A percentile compares a stretch with the other conserved stretches of the same genome.
phyloP scores from a whole-genome alignment of 768 basidiomycete species.

The Heimioporus sp. region DNA sequence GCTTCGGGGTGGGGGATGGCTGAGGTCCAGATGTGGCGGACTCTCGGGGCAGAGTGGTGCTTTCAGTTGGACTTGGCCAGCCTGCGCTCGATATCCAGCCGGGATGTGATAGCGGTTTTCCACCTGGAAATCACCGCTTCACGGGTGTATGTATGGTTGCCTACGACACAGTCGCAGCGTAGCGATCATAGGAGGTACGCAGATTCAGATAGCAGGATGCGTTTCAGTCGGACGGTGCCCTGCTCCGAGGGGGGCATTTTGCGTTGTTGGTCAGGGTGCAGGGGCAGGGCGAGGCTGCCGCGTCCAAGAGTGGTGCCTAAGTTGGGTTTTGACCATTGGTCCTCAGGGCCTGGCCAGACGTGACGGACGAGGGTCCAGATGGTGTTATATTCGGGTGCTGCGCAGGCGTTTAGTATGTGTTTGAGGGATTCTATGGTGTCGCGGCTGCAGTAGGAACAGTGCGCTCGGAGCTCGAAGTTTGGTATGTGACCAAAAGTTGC shows the following conservation, averaged over 20 bases:
- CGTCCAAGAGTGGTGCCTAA: not conserved
- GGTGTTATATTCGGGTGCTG: too few species aligned
- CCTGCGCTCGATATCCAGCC: not conserved
- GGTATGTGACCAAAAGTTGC: constrained; percentile 27
- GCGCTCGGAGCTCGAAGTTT: constrained; percentile 3
- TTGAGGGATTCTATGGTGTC: constrained; percentile 23
- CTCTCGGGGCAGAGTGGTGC: too few species aligned
- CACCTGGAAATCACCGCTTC: not conserved
- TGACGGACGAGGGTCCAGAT: too few species aligned
- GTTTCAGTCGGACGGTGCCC: not conserved
- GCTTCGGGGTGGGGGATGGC: too few species aligned
- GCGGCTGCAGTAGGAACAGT: constrained; percentile 15
- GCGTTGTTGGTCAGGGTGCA: not conserved
- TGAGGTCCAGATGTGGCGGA: too few species aligned
- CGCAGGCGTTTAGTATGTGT: constrained; percentile 9
- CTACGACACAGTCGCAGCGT: not conserved
- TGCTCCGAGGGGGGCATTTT: not conserved
- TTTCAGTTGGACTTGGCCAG: too few species aligned
- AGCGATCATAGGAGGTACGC: not conserved
- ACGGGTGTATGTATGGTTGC: too few species aligned
- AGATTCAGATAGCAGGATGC: not conserved
- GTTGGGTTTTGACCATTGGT: not conserved
- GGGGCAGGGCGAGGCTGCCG: not conserved
- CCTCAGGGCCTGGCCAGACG: too few species aligned
- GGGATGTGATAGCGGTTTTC: not conserved